Evolutionary conservation across 441 rosid genomes (phyloP).

Genomic region (Adansonia rubrostipa): DNA sequence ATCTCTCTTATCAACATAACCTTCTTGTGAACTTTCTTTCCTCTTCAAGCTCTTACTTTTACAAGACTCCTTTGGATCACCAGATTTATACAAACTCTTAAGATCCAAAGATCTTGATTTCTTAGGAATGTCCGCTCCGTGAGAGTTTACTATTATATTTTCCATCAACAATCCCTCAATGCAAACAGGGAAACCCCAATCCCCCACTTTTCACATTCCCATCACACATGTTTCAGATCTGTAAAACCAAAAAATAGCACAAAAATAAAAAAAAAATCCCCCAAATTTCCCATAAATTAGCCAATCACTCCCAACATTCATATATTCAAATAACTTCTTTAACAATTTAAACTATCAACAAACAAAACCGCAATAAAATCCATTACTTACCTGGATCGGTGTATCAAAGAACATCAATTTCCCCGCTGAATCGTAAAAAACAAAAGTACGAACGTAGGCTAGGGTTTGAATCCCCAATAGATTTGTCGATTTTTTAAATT

Average conservation of each 20-base stretch:
- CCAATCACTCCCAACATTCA: constrained; percentile 36
- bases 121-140: constrained; percentile 76
- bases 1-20: constrained; percentile 50
- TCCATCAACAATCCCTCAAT: constrained; percentile 77
- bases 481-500: constrained; percentile 40
- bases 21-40: constrained; percentile 46
- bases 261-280: neutral
- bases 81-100: constrained; percentile 73
- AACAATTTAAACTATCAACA: constrained; percentile 28
- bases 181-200: constrained; percentile 50
- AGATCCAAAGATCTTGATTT: constrained; percentile 93
- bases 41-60: constrained; percentile 59
- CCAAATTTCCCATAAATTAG: constrained; percentile 26
- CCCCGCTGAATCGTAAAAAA: constrained; percentile 42
- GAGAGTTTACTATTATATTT: constrained; percentile 62
- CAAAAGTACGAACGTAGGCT: constrained; percentile 40
- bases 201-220: constrained; percentile 60
- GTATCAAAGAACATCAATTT: constrained; percentile 39
- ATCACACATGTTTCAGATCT: constrained; percentile 70
- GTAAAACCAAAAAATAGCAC: constrained; percentile 41
- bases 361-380: constrained; percentile 26
- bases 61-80: constrained; percentile 43
- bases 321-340: neutral
- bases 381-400: constrained; percentile 53
- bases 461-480: constrained; percentile 45